Evolutionary conservation across 2,329 filamentous ascomycete genomes (phyloP).

Genomic region (Penicillium frequentans): DNA sequence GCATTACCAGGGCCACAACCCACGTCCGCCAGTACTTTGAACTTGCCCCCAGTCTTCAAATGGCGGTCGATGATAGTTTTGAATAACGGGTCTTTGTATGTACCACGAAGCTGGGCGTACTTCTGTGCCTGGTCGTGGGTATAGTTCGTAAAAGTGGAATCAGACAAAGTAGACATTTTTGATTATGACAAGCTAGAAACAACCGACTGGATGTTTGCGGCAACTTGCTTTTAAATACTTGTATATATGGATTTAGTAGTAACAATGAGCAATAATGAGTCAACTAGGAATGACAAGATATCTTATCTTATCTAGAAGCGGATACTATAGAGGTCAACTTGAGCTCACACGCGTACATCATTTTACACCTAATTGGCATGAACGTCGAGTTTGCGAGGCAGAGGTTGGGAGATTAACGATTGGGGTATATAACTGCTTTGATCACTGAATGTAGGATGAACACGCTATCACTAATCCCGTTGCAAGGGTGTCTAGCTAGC

Average conservation of each 20-base stretch:
- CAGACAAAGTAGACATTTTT: not conserved
- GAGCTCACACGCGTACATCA: too few species aligned
- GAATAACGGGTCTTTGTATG: constrained; percentile 54
- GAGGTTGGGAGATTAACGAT: too few species aligned
- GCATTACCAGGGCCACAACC: constrained; percentile 59
- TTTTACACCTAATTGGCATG: too few species aligned
- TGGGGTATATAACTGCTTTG: too few species aligned
- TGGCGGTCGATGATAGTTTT: constrained; percentile 50
- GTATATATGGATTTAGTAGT: not conserved
- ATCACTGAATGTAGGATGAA: too few species aligned
- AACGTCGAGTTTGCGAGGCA: too few species aligned
- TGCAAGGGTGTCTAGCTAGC: too few species aligned
- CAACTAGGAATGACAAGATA: not conserved
- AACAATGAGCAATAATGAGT: not conserved
- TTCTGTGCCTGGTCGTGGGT: constrained; percentile 28
- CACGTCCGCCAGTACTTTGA: constrained; percentile 48
- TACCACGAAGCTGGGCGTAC: constrained; percentile 44
- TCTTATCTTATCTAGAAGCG: not conserved
- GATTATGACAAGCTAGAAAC: not conserved
- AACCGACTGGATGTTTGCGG: not conserved
- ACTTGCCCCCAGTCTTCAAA: constrained; percentile 2
- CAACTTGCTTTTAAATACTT: too few species aligned
- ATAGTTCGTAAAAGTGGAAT: constrained; percentile 25
- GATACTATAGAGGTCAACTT: too few species aligned
- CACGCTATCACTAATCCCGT: too few species aligned